These are phyloP conservation scores for Cladobotryum mycophilum DNA, from an alignment of 2,329 filamentous ascomycete genomes.

Conservation along the genomic window DNA sequence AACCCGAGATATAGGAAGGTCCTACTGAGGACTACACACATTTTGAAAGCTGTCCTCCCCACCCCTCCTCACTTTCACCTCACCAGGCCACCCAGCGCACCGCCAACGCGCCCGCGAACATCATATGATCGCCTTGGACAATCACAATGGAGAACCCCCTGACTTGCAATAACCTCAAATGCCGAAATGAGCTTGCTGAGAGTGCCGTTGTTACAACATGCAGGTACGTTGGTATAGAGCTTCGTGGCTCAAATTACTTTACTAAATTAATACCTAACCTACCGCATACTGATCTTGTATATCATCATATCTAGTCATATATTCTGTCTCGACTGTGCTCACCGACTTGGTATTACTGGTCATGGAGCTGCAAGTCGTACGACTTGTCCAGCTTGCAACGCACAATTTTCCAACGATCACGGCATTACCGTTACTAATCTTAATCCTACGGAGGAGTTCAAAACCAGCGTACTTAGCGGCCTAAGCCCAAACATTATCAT, in stretches of 20 bases:
- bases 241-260: background rate
- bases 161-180: slow-evolving; percentile 75
- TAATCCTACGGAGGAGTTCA: slow-evolving; percentile 81
- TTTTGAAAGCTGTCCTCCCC: no score
- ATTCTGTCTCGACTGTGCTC: slow-evolving; percentile 73
- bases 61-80: no score
- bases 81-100: no score
- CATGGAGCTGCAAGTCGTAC: slow-evolving; percentile 29
- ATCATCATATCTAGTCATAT: slow-evolving; percentile 56
- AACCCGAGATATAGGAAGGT: no score
- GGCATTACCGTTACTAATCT: slow-evolving; percentile 68
- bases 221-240: slow-evolving; percentile 46
- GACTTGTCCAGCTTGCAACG: slow-evolving; percentile 70
- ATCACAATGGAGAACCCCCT: slow-evolving; percentile 64
- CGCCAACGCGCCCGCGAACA: no score
- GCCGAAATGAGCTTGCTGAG: slow-evolving; percentile 61
- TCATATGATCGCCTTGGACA: no score
- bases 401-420: slow-evolving; percentile 61
- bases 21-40: no score
- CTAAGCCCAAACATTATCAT: slow-evolving; percentile 75
- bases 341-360: slow-evolving; percentile 54
- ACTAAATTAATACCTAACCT: background rate
- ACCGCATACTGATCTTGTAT: slow-evolving; percentile 5
- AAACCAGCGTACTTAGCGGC: slow-evolving; percentile 77
- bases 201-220: slow-evolving; percentile 83